phyloP scores from a whole-genome alignment of 2,329 filamentous ascomycete species.

The Trichoderma polysporum region DNA sequence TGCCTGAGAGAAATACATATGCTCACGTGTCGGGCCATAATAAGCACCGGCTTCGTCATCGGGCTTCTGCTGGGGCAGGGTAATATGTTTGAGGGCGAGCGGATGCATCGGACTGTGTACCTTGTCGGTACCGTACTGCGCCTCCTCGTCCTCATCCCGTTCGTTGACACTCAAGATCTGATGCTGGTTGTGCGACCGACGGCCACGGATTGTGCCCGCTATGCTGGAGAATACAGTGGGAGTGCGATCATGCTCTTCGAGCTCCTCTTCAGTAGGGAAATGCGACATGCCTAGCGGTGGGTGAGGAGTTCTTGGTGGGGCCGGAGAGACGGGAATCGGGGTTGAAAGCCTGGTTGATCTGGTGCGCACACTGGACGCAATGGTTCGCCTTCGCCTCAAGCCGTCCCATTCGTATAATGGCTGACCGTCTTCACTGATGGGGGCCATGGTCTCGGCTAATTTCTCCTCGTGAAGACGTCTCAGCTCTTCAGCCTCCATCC shows the following conservation, averaged over 20 bases:
- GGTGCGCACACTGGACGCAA: constrained; percentile 37
- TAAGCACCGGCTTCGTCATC: constrained; percentile 44
- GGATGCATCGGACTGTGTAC: constrained; percentile 59
- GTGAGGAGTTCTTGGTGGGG: constrained; percentile 30
- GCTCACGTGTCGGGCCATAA: constrained; percentile 41
- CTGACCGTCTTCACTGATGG: constrained; percentile 74
- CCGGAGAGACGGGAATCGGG: constrained; percentile 24
- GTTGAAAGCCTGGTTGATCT: constrained; percentile 31
- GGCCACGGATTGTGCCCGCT: constrained; percentile 50
- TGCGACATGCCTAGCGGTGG: constrained; percentile 74
- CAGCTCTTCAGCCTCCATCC: constrained; percentile 77
- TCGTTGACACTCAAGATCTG: constrained; percentile 33
- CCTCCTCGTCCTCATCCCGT: constrained; percentile 31
- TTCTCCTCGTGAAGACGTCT: constrained; percentile 78
- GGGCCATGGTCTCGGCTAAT: constrained; percentile 65
- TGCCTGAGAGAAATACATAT: constrained; percentile 45
- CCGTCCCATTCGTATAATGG: constrained; percentile 84
- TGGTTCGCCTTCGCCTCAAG: constrained; percentile 68
- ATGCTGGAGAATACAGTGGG: constrained; percentile 52
- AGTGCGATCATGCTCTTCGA: constrained; percentile 52
- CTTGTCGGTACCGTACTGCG: constrained; percentile 38
- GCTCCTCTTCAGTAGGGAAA: constrained; percentile 66
- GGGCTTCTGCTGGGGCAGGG: constrained; percentile 48
- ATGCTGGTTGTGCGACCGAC: constrained; percentile 31
- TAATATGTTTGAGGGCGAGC: constrained; percentile 62